phyloP scores from a whole-genome alignment of 1,284 basidiomycete genomes.

The Sporisorium exsertum region DNA sequence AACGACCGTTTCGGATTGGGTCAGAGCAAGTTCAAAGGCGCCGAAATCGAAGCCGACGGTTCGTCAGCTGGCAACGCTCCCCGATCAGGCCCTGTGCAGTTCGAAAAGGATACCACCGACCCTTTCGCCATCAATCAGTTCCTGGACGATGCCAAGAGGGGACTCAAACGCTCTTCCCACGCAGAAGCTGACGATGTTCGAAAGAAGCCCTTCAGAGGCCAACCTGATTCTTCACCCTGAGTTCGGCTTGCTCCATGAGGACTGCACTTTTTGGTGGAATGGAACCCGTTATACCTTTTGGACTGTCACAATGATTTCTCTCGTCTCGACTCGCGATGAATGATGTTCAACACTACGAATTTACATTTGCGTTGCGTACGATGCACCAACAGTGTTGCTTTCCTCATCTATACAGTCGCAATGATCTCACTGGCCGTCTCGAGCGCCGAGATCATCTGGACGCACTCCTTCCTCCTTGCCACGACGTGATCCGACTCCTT shows the following conservation, averaged over 20 bases:
- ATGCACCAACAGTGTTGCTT: not conserved
- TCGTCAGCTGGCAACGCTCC: constrained; percentile 65
- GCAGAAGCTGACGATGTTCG: constrained; percentile 17
- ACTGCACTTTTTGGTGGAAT: no score
- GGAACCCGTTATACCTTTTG: no score
- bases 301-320: not conserved
- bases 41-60: constrained; percentile 78
- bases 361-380: constrained; percentile 18
- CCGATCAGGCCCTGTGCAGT: constrained; percentile 86
- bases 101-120: constrained; percentile 95
- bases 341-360: constrained; percentile 10
- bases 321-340: not conserved
- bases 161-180: constrained; percentile 75
- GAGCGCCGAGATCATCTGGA: constrained; percentile 69
- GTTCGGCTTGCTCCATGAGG: no score
- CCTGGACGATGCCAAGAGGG: constrained; percentile 94
- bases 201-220: constrained; percentile 23
- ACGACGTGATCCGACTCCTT: constrained; percentile 68
- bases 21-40: constrained; percentile 83
- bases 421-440: constrained; percentile 67
- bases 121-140: constrained; percentile 99
- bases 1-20: constrained; percentile 95
- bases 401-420: constrained; percentile 60
- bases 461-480: constrained; percentile 65
- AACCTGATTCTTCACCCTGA: not conserved